A percentile compares a stretch with the other conserved stretches of the same genome.
These are phyloP conservation scores for Articulospora tetracladia DNA, from an alignment of 495 filamentous ascomycete species.

Conservation along the genomic window DNA sequence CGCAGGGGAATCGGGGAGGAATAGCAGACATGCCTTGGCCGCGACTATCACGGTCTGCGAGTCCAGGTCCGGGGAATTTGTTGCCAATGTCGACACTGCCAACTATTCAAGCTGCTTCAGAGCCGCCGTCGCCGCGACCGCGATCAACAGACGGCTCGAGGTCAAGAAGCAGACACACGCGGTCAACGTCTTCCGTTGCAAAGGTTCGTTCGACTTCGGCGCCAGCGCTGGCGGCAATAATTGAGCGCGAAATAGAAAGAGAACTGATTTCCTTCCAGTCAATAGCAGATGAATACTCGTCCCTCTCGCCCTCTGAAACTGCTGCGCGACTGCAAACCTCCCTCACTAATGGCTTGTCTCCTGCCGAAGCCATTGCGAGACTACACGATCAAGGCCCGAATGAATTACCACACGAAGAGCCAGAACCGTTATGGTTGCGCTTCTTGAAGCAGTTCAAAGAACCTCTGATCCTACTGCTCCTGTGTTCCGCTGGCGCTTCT, in stretches of 20 bases:
- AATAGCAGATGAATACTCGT: slow-evolving; percentile 38
- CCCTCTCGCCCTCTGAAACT: slow-evolving; percentile 68
- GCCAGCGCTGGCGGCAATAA: background rate
- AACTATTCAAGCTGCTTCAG: slow-evolving; percentile 18
- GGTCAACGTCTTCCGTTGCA: slow-evolving; percentile 23
- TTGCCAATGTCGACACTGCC: slow-evolving; percentile 24
- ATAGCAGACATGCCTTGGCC: slow-evolving; percentile 23
- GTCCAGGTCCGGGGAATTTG: slow-evolving; percentile 11
- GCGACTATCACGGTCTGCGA: slow-evolving; percentile 18
- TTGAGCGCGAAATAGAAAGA: background rate
- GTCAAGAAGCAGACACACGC: slow-evolving; percentile 20
- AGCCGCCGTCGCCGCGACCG: slow-evolving; percentile 14
- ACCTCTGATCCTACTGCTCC: slow-evolving; percentile 81
- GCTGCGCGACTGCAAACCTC: slow-evolving; percentile 80
- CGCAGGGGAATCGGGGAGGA: slow-evolving; percentile 1
- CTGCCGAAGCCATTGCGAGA: slow-evolving; percentile 73
- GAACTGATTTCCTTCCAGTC: slow-evolving; percentile 21
- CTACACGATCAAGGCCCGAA: slow-evolving; percentile 82
- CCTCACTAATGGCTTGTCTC: slow-evolving; percentile 71
- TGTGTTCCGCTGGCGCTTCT: slow-evolving; percentile 84
- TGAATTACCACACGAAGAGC: slow-evolving; percentile 88
- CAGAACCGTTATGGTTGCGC: slow-evolving; percentile 89
- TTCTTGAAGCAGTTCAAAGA: slow-evolving; percentile 97
- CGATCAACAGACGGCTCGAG: slow-evolving; percentile 17
- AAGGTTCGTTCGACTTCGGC: slow-evolving; percentile 17